Conservation (phyloP, 805 yeast genomes). For the Isabelozyma pseudorhagii region DNA sequence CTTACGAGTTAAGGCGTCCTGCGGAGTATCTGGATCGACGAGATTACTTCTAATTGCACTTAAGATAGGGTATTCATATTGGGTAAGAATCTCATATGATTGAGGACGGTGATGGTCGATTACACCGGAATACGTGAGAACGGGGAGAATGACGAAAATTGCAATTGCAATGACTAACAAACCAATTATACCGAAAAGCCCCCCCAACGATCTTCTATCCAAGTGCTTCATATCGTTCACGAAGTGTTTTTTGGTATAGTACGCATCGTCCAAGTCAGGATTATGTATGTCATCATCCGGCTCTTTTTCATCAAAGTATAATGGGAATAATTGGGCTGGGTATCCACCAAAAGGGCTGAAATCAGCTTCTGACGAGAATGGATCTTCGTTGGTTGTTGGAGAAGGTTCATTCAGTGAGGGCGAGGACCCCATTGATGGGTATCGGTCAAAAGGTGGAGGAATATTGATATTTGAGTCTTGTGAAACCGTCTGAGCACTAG, state of each 20-base stretch:
- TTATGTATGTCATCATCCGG: constrained; percentile 93
- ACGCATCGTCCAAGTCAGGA: constrained; percentile 91
- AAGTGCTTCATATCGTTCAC: constrained; percentile 59
- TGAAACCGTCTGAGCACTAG: constrained; percentile 8
- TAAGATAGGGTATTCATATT: constrained; percentile 34
- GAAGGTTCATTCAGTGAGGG: constrained; percentile 19
- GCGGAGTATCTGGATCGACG: constrained; percentile 42
- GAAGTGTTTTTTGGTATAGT: constrained; percentile 70
- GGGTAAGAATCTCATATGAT: constrained; percentile 46
- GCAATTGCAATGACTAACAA: constrained; percentile 60
- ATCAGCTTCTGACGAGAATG: constrained; percentile 50
- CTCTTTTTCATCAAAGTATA: constrained; percentile 89
- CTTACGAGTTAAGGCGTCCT: constrained; percentile 19
- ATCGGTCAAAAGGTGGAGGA: constrained; percentile 64
- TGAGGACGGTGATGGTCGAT: constrained; percentile 26
- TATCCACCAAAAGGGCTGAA: constrained; percentile 95
- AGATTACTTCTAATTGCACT: constrained; percentile 33
- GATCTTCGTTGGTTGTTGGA: constrained; percentile 15
- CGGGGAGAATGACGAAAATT: constrained; percentile 80
- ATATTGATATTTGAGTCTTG: constrained; percentile 20
- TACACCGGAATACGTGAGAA: constrained; percentile 76
- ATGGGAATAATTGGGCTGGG: constrained; percentile 89
- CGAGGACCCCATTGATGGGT: constrained; percentile 62
- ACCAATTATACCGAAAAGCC: constrained; percentile 56
- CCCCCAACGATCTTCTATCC: constrained; percentile 62